Evolutionary conservation across 192 early-diverging fungal genomes (phyloP).

Genomic region (Entomortierella parvispora): DNA sequence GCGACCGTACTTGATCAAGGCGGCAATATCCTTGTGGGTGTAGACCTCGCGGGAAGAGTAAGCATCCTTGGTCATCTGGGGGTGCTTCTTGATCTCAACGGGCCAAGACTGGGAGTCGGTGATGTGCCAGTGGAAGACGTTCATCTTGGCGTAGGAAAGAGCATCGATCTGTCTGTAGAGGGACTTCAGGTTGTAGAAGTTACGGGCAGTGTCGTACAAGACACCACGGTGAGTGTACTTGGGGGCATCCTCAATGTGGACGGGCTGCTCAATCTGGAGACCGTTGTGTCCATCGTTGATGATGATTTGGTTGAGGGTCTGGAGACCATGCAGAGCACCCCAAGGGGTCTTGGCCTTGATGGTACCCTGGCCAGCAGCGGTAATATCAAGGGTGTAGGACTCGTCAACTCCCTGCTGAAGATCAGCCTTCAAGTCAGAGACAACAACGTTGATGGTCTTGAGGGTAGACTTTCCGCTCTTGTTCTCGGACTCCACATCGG

Average conservation of each 20-base stretch:
- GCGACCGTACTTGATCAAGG: conserved; percentile 74
- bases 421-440: conserved; percentile 59
- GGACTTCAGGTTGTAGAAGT: conserved; percentile 69
- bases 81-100: conserved; percentile 68
- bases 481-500: conserved; percentile 20
- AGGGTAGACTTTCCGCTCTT: conserved; percentile 5
- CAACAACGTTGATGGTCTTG: conserved; percentile 52
- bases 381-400: conserved; percentile 74
- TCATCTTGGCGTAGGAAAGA: conserved; percentile 77
- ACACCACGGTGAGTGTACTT: conserved; percentile 75
- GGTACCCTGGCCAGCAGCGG: conserved; percentile 59
- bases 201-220: conserved; percentile 75
- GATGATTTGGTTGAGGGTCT: conserved; percentile 79
- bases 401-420: conserved; percentile 74
- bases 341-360: conserved; percentile 69
- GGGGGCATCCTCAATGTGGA: conserved; percentile 70
- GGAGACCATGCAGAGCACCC: conserved; percentile 77
- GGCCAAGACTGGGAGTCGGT: conserved; percentile 67
- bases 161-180: conserved; percentile 73
- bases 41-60: conserved; percentile 75
- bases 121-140: conserved; percentile 84
- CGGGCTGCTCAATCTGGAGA: conserved; percentile 62
- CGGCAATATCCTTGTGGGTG: conserved; percentile 71
- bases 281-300: conserved; percentile 50
- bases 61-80: conserved; percentile 73